Conservation (phyloP, 768 basidiomycete species). For the Exsudoporus frostii region DNA sequence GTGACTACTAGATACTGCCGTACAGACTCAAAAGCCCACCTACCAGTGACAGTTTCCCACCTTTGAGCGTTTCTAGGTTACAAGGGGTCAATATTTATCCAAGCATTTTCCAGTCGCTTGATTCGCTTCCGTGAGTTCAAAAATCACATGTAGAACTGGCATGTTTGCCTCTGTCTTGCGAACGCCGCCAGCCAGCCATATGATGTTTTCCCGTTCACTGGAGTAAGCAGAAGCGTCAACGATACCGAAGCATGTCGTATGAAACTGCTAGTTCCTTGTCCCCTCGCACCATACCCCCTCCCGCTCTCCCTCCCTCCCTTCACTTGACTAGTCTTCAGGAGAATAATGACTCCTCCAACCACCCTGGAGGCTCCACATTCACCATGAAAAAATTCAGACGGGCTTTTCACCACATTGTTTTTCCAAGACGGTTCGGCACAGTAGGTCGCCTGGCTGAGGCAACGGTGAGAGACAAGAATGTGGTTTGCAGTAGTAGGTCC, state of each 20-base stretch:
- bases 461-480: constrained; percentile 1
- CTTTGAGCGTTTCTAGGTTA: constrained; percentile 14
- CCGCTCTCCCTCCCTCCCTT: constrained; percentile 17
- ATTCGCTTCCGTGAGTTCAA: not conserved
- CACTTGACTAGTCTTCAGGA: constrained; percentile 5
- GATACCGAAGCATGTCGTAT: constrained; percentile 9
- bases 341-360: constrained; percentile 22
- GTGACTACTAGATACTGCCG: not conserved
- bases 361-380: constrained; percentile 33
- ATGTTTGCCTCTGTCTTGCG: not conserved
- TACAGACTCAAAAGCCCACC: not conserved
- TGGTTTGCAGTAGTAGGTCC: not conserved
- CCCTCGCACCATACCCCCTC: constrained; percentile 3
- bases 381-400: constrained; percentile 40
- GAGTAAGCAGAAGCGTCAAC: not conserved
- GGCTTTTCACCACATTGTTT: constrained; percentile 39
- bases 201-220: not conserved
- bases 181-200: constrained; percentile 1
- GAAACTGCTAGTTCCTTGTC: constrained; percentile 5
- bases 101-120: not conserved
- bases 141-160: not conserved
- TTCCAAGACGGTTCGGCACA: not conserved
- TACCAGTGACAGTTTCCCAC: constrained; percentile 5
- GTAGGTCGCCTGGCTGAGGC: not conserved
- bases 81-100: constrained; percentile 2